Conservation (phyloP, 192 early-diverging fungal species). For the Geranomyces variabilis region DNA sequence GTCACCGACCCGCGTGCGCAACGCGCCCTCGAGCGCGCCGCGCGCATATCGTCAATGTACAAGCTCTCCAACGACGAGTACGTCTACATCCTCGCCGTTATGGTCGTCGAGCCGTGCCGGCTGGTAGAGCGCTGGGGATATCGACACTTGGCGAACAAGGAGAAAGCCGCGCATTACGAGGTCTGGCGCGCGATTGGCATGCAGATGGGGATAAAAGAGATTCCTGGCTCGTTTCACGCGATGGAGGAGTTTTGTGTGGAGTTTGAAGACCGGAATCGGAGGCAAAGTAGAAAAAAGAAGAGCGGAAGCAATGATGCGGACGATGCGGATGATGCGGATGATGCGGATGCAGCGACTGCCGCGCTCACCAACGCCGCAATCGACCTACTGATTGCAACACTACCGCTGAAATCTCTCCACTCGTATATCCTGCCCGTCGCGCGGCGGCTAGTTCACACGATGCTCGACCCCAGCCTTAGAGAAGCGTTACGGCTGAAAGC, state of each 20-base stretch:
- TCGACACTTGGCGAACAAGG: slow-evolving; percentile 15
- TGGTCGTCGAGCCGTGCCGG: slow-evolving; percentile 34
- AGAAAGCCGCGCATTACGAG: slow-evolving; percentile 31
- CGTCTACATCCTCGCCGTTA: slow-evolving; percentile 21
- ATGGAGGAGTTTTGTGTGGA: slow-evolving; percentile 6
- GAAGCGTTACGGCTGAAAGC: slow-evolving; percentile 8
- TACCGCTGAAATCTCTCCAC: slow-evolving; percentile 30
- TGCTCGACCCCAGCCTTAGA: slow-evolving; percentile 21
- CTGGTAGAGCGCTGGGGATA: slow-evolving; percentile 32
- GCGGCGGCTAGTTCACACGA: slow-evolving; percentile 21
- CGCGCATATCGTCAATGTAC: slow-evolving; percentile 12
- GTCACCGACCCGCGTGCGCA: slow-evolving; percentile 21
- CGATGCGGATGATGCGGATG: too few species aligned
- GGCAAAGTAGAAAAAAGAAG: too few species aligned
- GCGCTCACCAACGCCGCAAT: slow-evolving; percentile 22
- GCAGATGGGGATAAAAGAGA: slow-evolving; percentile 24
- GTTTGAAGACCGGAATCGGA: neutral
- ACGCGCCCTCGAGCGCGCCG: slow-evolving; percentile 17
- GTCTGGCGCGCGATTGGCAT: slow-evolving; percentile 25
- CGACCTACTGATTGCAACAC: slow-evolving; percentile 24
- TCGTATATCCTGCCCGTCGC: slow-evolving; percentile 18
- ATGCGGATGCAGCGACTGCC: slow-evolving; percentile 1
- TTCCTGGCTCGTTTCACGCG: slow-evolving; percentile 18
- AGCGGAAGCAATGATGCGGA: too few species aligned
- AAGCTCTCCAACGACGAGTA: slow-evolving; percentile 28